Evolutionary conservation across 202 grass and related monocot genomes (phyloP), one percentile per base, ranked within the genome.

Genomic region (Schoenoplectus triqueter): DNA sequence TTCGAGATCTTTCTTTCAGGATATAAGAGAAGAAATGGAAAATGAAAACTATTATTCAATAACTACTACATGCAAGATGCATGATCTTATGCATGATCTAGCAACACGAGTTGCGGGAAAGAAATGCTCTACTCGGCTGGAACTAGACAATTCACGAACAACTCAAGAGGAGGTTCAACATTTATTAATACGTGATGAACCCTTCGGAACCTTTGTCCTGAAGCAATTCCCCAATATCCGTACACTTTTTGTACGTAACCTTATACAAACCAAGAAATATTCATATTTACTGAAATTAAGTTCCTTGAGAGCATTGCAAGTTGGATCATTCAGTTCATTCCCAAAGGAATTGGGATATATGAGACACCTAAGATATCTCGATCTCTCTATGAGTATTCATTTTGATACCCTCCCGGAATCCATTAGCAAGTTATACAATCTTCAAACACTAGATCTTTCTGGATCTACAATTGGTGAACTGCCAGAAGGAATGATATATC

Each of bases 1-100:
- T 21, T 66, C 66, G 63, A 82, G 88, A 56, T 90, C 85, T 60
- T 90, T 90, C 66, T 75, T 90, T 85, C 88, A 90, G 60, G 73
- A 85, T 68, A 51, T 74, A 0, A 46, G 55, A 10, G 49, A 8
- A 49, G 19, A 0, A 10, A 4, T 21, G 13, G 8, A 2, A 20
- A 4, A 20, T 8, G 6, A 64, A 31, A 31, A 31, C 1, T 31
- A 31, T 64, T 60, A 4, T 69, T 31, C 3, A 4, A 18, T 11
- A n/a, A 4, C n/a, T 7, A 4, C n/a, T 7, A 31, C 42, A 57
- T 87, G 66, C 67, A 68, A 68, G 1, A 84, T 85, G 63, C 85
- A 90, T 82, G 80, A 90, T 65, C 45, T 90, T 14, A 80, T 87
- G 65, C 88, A 87, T 60, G 85, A 90, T 18, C 14, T 90, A 48